Evolutionary conservation across 257 asterid species (phyloP).

Genomic region (Hygrophila difformis): DNA sequence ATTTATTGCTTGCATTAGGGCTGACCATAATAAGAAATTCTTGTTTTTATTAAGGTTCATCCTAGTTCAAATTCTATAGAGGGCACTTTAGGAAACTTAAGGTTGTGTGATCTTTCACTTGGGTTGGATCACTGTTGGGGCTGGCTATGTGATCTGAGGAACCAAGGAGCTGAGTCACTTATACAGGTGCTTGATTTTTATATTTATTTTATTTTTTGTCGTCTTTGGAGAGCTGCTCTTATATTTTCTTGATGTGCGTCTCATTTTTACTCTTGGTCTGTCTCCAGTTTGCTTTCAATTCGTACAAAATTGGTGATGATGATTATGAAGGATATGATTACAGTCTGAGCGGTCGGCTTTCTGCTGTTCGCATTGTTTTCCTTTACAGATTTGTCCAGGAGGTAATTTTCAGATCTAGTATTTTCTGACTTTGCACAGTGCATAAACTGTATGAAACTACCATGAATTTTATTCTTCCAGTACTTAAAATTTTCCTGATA

Average conservation of each 20-base stretch:
- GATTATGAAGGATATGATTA: conserved; percentile 91
- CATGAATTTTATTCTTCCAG: neutral
- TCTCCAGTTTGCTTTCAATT: conserved; percentile 71
- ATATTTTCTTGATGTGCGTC: conserved; percentile 15
- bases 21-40: conserved; percentile 18
- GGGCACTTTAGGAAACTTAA: conserved; percentile 84
- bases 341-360: conserved; percentile 85
- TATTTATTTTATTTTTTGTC: neutral
- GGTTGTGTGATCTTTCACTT: conserved; percentile 80
- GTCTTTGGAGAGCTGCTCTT: no score
- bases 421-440: neutral
- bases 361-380: conserved; percentile 96
- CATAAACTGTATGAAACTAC: neutral
- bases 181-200: conserved; percentile 53
- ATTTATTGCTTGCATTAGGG: conserved; percentile 12
- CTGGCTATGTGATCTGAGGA: conserved; percentile 96
- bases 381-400: conserved; percentile 93
- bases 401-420: conserved; percentile 35
- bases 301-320: conserved; percentile 72
- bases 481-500: neutral
- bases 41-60: conserved; percentile 58
- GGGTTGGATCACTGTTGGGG: conserved; percentile 86
- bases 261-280: conserved; percentile 9
- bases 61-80: conserved; percentile 85
- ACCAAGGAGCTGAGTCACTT: conserved; percentile 86